Evolutionary conservation across 805 yeast species (phyloP).

Genomic region (Hanseniaspora lachancei): DNA sequence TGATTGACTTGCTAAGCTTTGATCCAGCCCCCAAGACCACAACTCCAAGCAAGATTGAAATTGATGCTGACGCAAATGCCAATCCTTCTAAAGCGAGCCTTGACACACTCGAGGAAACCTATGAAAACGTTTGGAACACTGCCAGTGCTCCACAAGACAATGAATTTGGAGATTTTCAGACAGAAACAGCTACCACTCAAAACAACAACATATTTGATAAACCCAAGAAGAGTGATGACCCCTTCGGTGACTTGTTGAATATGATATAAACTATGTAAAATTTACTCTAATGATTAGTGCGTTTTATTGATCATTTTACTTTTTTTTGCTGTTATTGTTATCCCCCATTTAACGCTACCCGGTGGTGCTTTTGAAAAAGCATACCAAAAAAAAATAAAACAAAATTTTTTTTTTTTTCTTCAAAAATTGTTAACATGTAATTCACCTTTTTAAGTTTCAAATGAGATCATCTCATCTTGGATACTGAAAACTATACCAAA

Average conservation of each 20-base stretch:
- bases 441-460: background rate
- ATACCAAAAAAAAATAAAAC: no score
- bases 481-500: background rate
- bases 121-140: conserved; percentile 11
- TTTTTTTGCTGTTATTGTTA: background rate
- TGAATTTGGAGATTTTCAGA: conserved; percentile 30
- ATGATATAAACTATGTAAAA: background rate
- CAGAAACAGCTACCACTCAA: conserved; percentile 16
- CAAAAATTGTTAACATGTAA: background rate
- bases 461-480: no score
- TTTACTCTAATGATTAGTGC: no score
- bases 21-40: conserved; percentile 14
- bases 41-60: background rate
- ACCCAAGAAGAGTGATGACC: conserved; percentile 1
- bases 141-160: conserved; percentile 21
- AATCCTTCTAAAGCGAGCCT: background rate
- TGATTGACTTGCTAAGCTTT: conserved; percentile 24
- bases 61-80: background rate
- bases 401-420: background rate
- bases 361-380: no score
- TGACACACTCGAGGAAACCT: background rate
- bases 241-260: conserved; percentile 6
- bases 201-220: conserved; percentile 5
- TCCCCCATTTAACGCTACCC: no score
- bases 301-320: background rate